Percentiles rank a stretch among this genome's conserved stretches.
Conservation (phyloP, 257 asterid species). For the Solanum medicagineum region DNA sequence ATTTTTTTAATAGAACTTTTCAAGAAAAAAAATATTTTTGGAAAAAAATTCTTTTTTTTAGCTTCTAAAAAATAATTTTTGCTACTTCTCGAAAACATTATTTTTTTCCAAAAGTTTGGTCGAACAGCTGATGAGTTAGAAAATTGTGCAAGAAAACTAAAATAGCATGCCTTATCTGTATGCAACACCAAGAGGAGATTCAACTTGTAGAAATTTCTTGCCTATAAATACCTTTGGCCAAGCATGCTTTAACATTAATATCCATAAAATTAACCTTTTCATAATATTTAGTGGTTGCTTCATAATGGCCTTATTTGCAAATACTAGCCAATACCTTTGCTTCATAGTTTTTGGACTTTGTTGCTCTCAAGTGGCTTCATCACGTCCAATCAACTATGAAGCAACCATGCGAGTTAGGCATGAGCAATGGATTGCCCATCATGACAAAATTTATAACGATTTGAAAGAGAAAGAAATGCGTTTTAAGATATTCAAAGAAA, state of each 20-base stretch:
- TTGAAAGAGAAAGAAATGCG: slow-evolving; percentile 12
- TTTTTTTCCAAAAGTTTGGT: background rate
- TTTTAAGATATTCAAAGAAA: slow-evolving; percentile 20
- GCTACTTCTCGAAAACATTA: background rate
- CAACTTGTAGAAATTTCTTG: background rate
- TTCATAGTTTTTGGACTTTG: background rate
- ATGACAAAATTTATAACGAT: slow-evolving; percentile 12
- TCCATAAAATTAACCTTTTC: background rate
- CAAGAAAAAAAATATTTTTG: background rate
- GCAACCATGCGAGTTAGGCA: slow-evolving; percentile 16
- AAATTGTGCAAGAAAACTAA: slow-evolving; percentile 5
- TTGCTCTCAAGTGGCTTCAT: slow-evolving; percentile 3
- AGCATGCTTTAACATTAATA: background rate
- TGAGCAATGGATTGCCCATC: slow-evolving; percentile 25
- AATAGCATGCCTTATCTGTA: background rate
- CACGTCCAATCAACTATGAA: slow-evolving; percentile 2
- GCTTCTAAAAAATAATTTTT: background rate
- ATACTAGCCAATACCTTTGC: background rate
- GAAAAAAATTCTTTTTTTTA: background rate
- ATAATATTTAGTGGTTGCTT: background rate
- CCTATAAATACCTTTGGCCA: slow-evolving; percentile 13
- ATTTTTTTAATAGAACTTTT: background rate
- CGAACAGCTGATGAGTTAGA: background rate
- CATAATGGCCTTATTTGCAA: slow-evolving; percentile 1
- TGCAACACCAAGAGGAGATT: background rate